Evolutionary conservation across 2,329 filamentous ascomycete genomes (phyloP).

Genomic region (Tolypocladium guangdongense): DNA sequence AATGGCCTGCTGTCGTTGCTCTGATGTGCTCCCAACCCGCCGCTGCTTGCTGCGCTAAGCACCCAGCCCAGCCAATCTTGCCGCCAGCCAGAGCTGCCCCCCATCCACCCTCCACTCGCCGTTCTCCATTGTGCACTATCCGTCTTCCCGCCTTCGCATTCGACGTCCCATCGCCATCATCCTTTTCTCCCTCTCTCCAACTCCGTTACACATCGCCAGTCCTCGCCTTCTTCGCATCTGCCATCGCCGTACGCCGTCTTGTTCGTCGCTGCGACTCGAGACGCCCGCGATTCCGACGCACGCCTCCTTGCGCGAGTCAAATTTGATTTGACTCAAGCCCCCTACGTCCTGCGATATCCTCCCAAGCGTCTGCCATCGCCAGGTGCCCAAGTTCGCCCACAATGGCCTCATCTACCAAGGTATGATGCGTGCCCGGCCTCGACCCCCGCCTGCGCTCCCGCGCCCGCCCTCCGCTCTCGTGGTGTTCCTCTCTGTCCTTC

Average conservation of each 20-base stretch:
- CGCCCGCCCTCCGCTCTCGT: neutral
- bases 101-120: neutral
- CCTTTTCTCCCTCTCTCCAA: neutral
- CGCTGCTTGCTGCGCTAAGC: neutral
- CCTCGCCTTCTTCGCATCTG: neutral
- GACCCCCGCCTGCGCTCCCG: neutral
- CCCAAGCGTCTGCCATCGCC: neutral
- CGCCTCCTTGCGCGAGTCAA: constrained; percentile 8
- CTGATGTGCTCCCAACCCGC: neutral
- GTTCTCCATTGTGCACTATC: constrained; percentile 1
- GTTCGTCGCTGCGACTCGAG: constrained; percentile 1
- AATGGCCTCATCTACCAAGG: constrained; percentile 27
- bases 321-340: constrained; percentile 2
- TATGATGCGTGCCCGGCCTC: constrained; percentile 7
- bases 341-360: constrained; percentile 3
- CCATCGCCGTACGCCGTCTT: neutral
- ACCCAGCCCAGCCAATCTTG: neutral
- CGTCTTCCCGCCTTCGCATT: constrained; percentile 1
- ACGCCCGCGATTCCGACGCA: neutral
- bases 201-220: neutral
- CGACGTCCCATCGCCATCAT: constrained; percentile 1
- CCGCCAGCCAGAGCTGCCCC: neutral
- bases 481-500: neutral
- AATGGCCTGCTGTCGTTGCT: neutral
- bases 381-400: constrained; percentile 5